Percentiles rank a stretch among this genome's conserved stretches.
Evolutionary conservation across 495 filamentous ascomycete species (phyloP).

Genomic region (Annulohypoxylon bovei): DNA sequence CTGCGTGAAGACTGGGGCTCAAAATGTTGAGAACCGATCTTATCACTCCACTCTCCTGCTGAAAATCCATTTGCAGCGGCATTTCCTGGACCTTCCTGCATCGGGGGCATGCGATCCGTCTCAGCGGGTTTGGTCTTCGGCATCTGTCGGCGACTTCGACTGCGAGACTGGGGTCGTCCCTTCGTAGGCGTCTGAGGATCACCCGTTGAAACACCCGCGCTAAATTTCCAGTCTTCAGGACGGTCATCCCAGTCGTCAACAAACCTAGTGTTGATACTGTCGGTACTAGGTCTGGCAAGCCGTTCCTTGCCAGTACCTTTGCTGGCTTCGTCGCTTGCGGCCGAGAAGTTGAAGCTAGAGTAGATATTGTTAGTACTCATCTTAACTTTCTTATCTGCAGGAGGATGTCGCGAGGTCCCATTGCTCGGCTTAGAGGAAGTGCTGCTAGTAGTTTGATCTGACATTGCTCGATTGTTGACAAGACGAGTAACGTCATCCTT

Average conservation of each 20-base stretch:
- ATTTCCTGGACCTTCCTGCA: conserved; percentile 22
- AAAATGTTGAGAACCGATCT: conserved; percentile 70
- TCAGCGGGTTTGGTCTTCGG: conserved; percentile 17
- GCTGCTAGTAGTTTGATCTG: neutral
- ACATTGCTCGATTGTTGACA: conserved; percentile 21
- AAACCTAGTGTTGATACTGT: conserved; percentile 78
- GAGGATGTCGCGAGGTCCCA: neutral
- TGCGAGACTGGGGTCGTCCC: conserved; percentile 48
- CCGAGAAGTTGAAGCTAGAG: conserved; percentile 62
- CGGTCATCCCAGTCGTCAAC: conserved; percentile 47
- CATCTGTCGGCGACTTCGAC: conserved; percentile 47
- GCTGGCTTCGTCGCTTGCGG: conserved; percentile 45
- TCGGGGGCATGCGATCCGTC: conserved; percentile 13
- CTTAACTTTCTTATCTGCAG: conserved; percentile 14
- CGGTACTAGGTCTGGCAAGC: conserved; percentile 68
- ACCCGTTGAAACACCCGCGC: conserved; percentile 49
- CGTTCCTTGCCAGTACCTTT: conserved; percentile 41
- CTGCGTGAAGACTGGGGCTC: conserved; percentile 51
- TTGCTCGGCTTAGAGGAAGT: neutral
- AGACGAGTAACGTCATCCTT: conserved; percentile 42
- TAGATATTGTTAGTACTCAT: conserved; percentile 47
- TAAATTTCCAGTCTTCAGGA: conserved; percentile 53
- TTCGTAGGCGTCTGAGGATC: conserved; percentile 48
- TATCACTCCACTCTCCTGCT: conserved; percentile 71
- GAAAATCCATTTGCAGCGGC: conserved; percentile 62